Base-by-base conservation (phyloP, 345 rosid species). In the Citrus maxima region DNA sequence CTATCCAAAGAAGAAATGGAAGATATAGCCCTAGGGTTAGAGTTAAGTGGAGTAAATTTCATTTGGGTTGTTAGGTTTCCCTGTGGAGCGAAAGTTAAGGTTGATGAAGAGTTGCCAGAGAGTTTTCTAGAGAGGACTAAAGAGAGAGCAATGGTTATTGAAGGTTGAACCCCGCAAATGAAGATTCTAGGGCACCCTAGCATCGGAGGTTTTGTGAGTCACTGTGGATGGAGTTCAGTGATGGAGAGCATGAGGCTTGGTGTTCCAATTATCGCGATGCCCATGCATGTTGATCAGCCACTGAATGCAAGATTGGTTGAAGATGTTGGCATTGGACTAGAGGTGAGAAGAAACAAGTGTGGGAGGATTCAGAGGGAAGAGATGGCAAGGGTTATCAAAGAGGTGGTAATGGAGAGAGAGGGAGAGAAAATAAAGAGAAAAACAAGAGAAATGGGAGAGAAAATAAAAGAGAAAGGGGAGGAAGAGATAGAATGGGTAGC, bases 21-120 rank as follows among this genome's bases (percentile, higher is more conserved):
- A 66, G 89, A 84, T 61, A 74, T 85, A 13, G 89, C 91, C 6
- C 61, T 68, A 21, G 88, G 84, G 14, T 62, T 85, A 19, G 86
- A 79, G 82, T 79, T 70, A 6, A 87, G 84, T 75, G 21, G 68
- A 3, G 80, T 80, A 14, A 51, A 51, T 51, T 51, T 51, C 56
- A 51, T 16, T 51, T 51, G 56, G 56, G 56, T 51, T 16, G 7
- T 51, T 51, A 51, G 56, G 56, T 51, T 51, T 18, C 56, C 56
- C 7, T 4, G 21, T 51, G 56, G 19, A 14, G 55, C 3, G 21
- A 16, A 51, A 51, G 56, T 0, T 16, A 51, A 51, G 56, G 19
- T 14, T 49, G 56, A 51, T 14, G 56, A 51, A 51, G 21, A 51
- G 21, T 18, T 51, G 56, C 56, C 22, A 18, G 5, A 5, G 56